Base-by-base conservation (phyloP, 2,329 filamentous ascomycete species). In the Ilyonectria destructans region DNA sequence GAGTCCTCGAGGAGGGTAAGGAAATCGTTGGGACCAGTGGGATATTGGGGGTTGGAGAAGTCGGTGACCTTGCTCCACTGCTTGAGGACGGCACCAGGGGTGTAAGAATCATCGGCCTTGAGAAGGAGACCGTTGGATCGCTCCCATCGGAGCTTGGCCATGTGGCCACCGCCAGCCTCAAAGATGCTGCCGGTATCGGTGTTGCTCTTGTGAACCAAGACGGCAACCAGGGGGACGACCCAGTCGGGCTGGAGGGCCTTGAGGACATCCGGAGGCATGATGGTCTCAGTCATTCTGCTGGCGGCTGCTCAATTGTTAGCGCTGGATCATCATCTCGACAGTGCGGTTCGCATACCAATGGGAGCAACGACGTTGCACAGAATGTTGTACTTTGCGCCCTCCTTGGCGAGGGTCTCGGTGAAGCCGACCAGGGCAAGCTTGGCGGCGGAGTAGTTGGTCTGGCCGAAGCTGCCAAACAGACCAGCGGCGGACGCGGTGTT, bases 361-460 rank as follows among this genome's bases (percentile, higher is more conserved):
- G 96, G 96, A 19, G 96, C 95, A 84, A 99, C 97, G 77, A 94
- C 94, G 83, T 99, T 99, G 86, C 88, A 90, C 77, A 97, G 85
- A 75, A 99, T 98, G 88, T 98, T 98, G 87, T 99, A 99, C 85
- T 98, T 98, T 80, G 90, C 87, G 74, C 96, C 96, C 86, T 99
- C 96, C 88, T 98, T 98, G 68, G 96, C 96, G 71, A 99, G 88
- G 4, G 96, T 98, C 88, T 99, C 96, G 45, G 95, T 98, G 86
- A 98, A 98, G 74, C 96, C 96, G 70, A 99, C 95, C 85, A 97
- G 91, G 72, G 93, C 93, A 72, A 98, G 88, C 87, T 98, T 99
- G 79, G 96, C 96, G 69, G 96, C 95, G 61, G 96, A 97, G 85
- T 99, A 99, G 85, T 98, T 98, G 81, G 91, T 90, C 86, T 98